A percentile compares a stretch with the other conserved stretches of the same genome.
Evolutionary conservation across 257 asterid genomes (phyloP).

Genomic region (Handroanthus guayacan): DNA sequence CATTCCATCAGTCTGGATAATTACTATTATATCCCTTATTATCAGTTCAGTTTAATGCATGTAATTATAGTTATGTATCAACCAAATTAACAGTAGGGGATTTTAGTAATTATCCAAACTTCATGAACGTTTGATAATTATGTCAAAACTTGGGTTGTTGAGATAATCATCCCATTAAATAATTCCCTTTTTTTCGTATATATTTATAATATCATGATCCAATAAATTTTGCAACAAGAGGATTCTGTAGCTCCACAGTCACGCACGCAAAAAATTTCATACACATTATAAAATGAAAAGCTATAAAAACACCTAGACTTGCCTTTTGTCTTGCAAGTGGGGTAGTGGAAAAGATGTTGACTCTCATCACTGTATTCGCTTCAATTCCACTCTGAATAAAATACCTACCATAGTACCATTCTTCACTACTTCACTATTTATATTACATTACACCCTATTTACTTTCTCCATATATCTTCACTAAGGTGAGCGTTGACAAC

Average conservation of each 20-base stretch:
- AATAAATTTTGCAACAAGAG: too few relatives aligned
- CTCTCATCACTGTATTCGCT: slow-evolving; percentile 33
- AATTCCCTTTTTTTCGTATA: too few relatives aligned
- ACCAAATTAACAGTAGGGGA: too few relatives aligned
- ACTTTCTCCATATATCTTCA: slow-evolving; percentile 29
- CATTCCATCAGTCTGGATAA: too few relatives aligned
- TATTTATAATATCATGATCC: too few relatives aligned
- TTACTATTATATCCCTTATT: too few relatives aligned
- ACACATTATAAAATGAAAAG: slow-evolving; percentile 29
- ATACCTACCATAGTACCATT: not conserved
- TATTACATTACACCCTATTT: not conserved
- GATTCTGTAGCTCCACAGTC: slow-evolving; percentile 21
- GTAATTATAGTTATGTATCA: too few relatives aligned
- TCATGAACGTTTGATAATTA: too few relatives aligned
- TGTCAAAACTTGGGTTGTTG: too few relatives aligned
- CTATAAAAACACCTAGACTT: slow-evolving; percentile 31
- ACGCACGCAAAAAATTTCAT: not conserved
- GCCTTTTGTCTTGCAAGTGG: slow-evolving; percentile 30
- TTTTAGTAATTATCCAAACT: too few relatives aligned
- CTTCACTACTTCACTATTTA: not conserved
- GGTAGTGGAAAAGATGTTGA: slow-evolving; percentile 40
- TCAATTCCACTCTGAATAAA: slow-evolving; percentile 31
- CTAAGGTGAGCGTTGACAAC: slow-evolving; percentile 44
- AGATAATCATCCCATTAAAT: too few relatives aligned
- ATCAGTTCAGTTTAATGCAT: too few relatives aligned